A percentile compares a stretch with the other conserved stretches of the same genome.
Conservation (phyloP, 345 rosid species). For the Aquilaria malaccensis region DNA sequence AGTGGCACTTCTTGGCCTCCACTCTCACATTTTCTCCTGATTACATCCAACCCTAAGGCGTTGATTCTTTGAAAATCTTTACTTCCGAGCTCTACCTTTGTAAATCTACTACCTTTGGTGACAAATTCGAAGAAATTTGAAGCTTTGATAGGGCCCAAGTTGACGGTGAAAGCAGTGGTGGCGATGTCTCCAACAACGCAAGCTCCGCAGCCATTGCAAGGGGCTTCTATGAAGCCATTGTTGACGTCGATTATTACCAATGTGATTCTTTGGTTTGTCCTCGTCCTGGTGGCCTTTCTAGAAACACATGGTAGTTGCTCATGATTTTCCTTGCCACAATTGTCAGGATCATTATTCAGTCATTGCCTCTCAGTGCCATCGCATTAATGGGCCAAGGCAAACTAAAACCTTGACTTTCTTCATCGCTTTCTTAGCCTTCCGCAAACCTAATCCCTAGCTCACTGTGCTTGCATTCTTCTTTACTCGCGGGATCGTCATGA, state of each 20-base stretch:
- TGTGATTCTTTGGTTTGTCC: conserved; percentile 80
- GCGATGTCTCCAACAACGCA: conserved; percentile 32
- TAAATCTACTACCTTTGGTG: conserved; percentile 10
- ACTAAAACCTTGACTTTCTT: conserved; percentile 88
- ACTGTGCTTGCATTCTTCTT: conserved; percentile 99
- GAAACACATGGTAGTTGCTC: conserved; percentile 90
- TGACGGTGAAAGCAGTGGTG: conserved; percentile 32
- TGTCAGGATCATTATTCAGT: conserved; percentile 94
- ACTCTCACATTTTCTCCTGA: neutral
- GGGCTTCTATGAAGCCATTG: conserved; percentile 83
- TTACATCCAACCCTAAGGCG: conserved; percentile 17
- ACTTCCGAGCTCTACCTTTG: conserved; percentile 20
- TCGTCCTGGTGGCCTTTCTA: conserved; percentile 75
- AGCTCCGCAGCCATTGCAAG: conserved; percentile 63
- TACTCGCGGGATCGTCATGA: conserved; percentile 95
- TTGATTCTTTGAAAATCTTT: conserved; percentile 11
- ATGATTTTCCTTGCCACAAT: conserved; percentile 95
- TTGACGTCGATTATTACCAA: conserved; percentile 88
- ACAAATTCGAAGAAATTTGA: neutral
- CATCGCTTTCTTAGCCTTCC: conserved; percentile 97
- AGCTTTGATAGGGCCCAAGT: conserved; percentile 2
- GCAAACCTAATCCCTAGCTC: conserved; percentile 98
- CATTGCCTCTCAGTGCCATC: conserved; percentile 94
- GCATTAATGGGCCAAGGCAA: conserved; percentile 83
- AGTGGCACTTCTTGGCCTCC: neutral